Evolutionary conservation across 495 filamentous ascomycete species (phyloP), one percentile per base, ranked within the genome.

Genomic region (Aspergillus leporis): DNA sequence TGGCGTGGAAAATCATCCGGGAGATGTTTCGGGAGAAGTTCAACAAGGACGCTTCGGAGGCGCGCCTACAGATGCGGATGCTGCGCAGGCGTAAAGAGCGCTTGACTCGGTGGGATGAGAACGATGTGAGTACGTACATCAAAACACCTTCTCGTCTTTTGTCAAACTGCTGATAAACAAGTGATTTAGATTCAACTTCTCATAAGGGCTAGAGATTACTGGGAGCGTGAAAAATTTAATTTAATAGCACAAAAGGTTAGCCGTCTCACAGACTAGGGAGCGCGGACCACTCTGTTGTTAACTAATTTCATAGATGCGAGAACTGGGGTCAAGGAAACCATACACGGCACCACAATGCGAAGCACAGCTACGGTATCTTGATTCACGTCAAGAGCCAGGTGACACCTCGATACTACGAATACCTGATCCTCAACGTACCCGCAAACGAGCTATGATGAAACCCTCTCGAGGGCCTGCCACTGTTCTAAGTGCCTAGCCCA

Each of bases 31-130:
- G 80, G 23, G 81, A 83, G 34, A 81, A 78, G 25, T 82, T 83
- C 61, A 78, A 86, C 48, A 87, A 87, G 57, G 81, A 83, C 61
- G 87, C 84, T 53, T 77, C 87, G 45, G 86, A 90, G 53, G 85
- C 88, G 4, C 82, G 87, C 4, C 72, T 91, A 48, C 88, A 91
- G 71, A 91, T 91, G 88, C 82, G 88, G 16, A 83, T 86, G 66
- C 82, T 86, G 59, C 78, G 88, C 23, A 76, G 89, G 40, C 81
- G 85, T 43, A 86, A 87, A 67, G 81, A 85, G 52, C 68, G 71
- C 22, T 73, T 84, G 68, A 75, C 83, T 13, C 78, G 82, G 5
- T 91, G 88, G 88, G 85, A 86, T 49, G 81, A 86, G 51, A 76
- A 78, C 54, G 88, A 91, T 80, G 84, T 87, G 75, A 74, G 83